phyloP scores from a whole-genome alignment of 306 rosid genomes.

The Cotoneaster glaucophyllus region DNA sequence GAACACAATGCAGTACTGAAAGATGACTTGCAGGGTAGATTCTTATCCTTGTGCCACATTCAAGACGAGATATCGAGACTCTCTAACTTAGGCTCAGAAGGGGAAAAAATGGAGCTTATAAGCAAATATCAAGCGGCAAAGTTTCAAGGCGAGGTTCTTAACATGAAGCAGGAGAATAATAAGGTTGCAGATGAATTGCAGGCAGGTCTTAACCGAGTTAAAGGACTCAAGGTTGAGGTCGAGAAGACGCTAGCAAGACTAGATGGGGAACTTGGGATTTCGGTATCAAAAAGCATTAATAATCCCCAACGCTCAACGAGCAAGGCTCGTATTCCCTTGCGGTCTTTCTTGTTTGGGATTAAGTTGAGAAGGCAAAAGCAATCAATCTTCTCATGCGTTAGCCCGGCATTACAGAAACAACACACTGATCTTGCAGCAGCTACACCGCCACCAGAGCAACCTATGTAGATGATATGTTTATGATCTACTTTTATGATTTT shows the following conservation, averaged over 20 bases:
- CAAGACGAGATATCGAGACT: constrained; percentile 64
- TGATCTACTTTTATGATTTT: too few species aligned
- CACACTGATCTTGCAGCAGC: constrained; percentile 25
- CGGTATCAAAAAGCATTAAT: constrained; percentile 13
- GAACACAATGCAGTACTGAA: constrained; percentile 62
- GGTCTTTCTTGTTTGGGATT: constrained; percentile 80
- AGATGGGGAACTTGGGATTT: constrained; percentile 43
- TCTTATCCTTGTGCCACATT: constrained; percentile 48
- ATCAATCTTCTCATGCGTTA: constrained; percentile 45
- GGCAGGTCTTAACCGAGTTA: constrained; percentile 48
- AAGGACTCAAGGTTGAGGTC: constrained; percentile 38
- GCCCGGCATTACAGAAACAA: constrained; percentile 47
- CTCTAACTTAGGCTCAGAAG: constrained; percentile 20
- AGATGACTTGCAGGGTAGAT: constrained; percentile 60
- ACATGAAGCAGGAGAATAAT: constrained; percentile 74
- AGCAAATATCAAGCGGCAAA: constrained; percentile 68
- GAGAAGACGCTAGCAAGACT: constrained; percentile 51
- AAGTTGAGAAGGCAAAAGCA: constrained; percentile 64
- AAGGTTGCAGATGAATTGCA: constrained; percentile 60
- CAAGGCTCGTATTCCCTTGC: constrained; percentile 50
- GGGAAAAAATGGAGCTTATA: constrained; percentile 27
- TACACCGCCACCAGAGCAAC: constrained; percentile 10
- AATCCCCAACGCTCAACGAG: constrained; percentile 26
- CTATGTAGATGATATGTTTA: constrained; percentile 9
- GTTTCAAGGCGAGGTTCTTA: constrained; percentile 88